phyloP scores from a whole-genome alignment of 2,329 filamentous ascomycete genomes.

The Neonectria faginata region DNA sequence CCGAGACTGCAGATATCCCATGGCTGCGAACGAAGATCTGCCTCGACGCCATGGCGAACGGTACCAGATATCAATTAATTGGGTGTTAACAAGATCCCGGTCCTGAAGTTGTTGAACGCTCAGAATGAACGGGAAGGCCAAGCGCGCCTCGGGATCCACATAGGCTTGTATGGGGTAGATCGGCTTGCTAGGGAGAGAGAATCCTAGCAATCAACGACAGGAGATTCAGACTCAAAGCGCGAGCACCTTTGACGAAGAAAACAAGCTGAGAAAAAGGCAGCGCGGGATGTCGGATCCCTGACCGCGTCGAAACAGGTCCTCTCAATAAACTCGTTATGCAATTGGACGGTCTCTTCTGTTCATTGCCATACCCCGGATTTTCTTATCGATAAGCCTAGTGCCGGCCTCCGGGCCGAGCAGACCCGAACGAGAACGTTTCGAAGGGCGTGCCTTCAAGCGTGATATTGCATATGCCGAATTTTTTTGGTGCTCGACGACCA shows the following conservation, averaged over 20 bases:
- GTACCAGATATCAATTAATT: neutral
- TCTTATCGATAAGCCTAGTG: slow-evolving; percentile 37
- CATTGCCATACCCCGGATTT: neutral
- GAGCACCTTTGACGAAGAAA: neutral
- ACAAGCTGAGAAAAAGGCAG: neutral
- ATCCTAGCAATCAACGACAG: neutral
- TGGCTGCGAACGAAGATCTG: slow-evolving; percentile 41
- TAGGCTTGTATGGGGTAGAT: neutral
- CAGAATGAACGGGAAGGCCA: neutral
- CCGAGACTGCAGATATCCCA: slow-evolving; percentile 33
- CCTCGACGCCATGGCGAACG: slow-evolving; percentile 44
- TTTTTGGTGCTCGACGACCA: slow-evolving; percentile 28
- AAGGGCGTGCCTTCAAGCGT: slow-evolving; percentile 13
- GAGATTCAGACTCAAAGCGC: neutral
- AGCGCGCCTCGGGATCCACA: neutral
- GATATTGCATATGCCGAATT: slow-evolving; percentile 18
- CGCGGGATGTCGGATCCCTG: neutral
- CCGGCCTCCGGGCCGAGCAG: slow-evolving; percentile 3
- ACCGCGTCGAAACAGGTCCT: neutral
- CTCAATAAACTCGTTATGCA: neutral
- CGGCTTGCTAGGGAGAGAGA: neutral
- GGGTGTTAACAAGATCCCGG: neutral
- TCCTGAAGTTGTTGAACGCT: neutral
- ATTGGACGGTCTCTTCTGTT: neutral
- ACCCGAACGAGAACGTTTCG: neutral